Base-by-base conservation (phyloP, 495 filamentous ascomycete genomes). In the Xylaria curta region DNA sequence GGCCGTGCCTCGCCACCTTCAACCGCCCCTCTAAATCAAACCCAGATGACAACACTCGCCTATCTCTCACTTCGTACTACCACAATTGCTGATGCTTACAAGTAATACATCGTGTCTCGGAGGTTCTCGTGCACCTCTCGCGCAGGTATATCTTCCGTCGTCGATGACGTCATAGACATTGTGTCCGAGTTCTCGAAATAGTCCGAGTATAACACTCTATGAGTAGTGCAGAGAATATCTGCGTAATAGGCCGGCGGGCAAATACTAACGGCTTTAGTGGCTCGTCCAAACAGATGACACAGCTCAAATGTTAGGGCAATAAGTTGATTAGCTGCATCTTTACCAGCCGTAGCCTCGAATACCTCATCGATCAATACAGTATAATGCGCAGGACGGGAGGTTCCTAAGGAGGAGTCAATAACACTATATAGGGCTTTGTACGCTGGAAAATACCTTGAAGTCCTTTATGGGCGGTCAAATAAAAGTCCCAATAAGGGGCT, bases 171-270 rank as follows among this genome's bases (percentile, higher is more conserved):
- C 9, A 56, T 0, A 26, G 79, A 78, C 54, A 73, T 65, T 24
- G 77, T 80, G 8, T 80, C 36, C 0, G 77, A 80, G 1, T 83
- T 82, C 44, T 89, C 87, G 67, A 91, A 91, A 9, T 88, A 69
- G 53, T 87, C 85, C 6, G 82, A 80, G 38, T 93, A 80, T 76
- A 94, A 93, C 65, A 88, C 87, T 8, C 92, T 83, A 0, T 91
- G 90, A 2, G 93, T 85, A 38, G 89, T 89, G 70, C 91, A 94
- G 4, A 92, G 88, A 17, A 94, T 80, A 79, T 97, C 93, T 1
- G 93, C 93, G 74, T 95, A 95, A 81, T 94, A 94, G 3, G 92
- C 93, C 0, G 93, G 93, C 8, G 93, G 93, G 67, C 91, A 93
- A 42, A 94, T 87, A 71, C 89, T 91, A 51, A 96, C 92, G 1